Evolutionary conservation across 805 yeast genomes (phyloP).

Genomic region (Kodamaea nitidulidarum): DNA sequence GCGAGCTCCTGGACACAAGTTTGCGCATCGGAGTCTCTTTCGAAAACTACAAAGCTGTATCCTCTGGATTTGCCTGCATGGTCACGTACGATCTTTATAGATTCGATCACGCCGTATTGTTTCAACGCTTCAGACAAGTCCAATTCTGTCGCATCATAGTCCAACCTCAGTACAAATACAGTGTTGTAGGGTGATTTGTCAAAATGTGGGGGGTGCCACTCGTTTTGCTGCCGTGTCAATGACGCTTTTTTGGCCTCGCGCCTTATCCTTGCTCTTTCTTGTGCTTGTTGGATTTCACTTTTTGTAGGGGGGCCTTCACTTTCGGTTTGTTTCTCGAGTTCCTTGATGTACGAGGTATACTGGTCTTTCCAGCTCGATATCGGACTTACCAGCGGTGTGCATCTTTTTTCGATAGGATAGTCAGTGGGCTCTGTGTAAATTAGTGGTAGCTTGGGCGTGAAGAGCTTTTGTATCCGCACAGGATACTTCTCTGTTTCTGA

Average conservation of each 20-base stretch:
- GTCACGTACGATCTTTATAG: conserved; percentile 36
- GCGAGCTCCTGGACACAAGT: conserved; percentile 60
- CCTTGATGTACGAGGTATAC: conserved; percentile 4
- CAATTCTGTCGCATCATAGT: conserved; percentile 59
- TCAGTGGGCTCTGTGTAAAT: conserved; percentile 48
- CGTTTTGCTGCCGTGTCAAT: conserved; percentile 22
- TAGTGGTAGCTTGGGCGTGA: conserved; percentile 57
- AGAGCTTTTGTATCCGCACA: conserved; percentile 45
- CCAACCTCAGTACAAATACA: conserved; percentile 70
- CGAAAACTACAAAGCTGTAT: conserved; percentile 78
- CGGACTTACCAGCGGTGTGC: conserved; percentile 46
- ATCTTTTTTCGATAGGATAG: conserved; percentile 43
- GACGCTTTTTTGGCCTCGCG: conserved; percentile 11
- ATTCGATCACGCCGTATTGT: conserved; percentile 68
- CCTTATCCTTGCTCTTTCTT: conserved; percentile 6
- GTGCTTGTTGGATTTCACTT: conserved; percentile 3
- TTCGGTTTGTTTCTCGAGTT: neutral
- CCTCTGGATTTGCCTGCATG: conserved; percentile 59
- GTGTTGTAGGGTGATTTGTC: conserved; percentile 69
- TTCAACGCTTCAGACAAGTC: conserved; percentile 62
- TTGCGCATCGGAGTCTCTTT: conserved; percentile 54
- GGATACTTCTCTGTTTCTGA: conserved; percentile 30
- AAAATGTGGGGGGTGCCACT: conserved; percentile 26
- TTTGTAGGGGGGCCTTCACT: neutral
- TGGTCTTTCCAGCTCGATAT: conserved; percentile 27